Evolutionary conservation across 176 grass and related monocot genomes (phyloP).

Genomic region (Aegilops bicornis): DNA sequence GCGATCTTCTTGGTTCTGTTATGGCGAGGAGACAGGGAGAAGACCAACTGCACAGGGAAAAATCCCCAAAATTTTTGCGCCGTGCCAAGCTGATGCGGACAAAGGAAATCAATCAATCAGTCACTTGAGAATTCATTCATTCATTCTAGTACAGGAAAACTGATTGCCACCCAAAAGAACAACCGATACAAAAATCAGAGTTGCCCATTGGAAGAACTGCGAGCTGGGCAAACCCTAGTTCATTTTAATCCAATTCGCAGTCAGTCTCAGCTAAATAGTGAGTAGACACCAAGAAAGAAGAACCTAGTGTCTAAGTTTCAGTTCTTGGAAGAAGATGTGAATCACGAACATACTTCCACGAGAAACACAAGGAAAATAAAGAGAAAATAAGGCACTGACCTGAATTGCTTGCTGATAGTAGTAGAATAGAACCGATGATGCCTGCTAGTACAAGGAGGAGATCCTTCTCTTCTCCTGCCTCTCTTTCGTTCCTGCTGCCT

Average conservation of each 20-base stretch:
- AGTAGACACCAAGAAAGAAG: neutral
- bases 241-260: neutral
- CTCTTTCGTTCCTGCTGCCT: neutral
- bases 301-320: neutral
- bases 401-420: slow-evolving; percentile 3
- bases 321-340: neutral
- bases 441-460: neutral
- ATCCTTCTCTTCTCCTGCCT: neutral
- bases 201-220: neutral
- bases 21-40: neutral
- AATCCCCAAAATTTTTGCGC: no score
- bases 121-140: neutral
- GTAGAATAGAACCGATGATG: neutral
- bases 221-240: neutral
- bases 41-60: neutral
- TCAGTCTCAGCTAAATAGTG: neutral
- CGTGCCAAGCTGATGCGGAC: neutral
- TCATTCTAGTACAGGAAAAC: neutral
- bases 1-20: neutral
- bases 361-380: no score
- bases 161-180: neutral
- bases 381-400: neutral
- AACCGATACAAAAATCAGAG: neutral
- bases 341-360: neutral
- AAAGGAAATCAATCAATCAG: neutral